phyloP scores from a whole-genome alignment of 352 stramenopile species.

The Phytophthora chlamydospora region DNA sequence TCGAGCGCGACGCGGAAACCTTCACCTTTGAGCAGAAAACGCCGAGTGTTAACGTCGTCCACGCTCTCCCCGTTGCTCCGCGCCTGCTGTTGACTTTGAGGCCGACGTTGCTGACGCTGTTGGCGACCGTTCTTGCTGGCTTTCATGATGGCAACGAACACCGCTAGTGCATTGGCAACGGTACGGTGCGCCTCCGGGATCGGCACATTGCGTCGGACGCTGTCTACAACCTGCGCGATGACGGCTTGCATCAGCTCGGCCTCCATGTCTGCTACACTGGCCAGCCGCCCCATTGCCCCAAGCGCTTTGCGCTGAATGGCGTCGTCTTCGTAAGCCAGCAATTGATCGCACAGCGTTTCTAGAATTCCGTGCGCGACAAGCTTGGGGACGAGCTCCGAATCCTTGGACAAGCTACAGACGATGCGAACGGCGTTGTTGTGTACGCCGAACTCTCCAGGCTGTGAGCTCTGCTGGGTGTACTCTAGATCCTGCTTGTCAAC shows the following conservation, averaged over 20 bases:
- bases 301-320: slow-evolving; percentile 55
- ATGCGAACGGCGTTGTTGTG: slow-evolving; percentile 63
- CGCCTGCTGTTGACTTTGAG: slow-evolving; percentile 26
- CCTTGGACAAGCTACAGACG: slow-evolving; percentile 64
- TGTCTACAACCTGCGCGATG: slow-evolving; percentile 36
- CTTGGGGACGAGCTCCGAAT: slow-evolving; percentile 68
- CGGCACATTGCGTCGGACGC: slow-evolving; percentile 42
- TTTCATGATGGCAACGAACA: slow-evolving; percentile 56
- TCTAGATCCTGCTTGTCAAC: slow-evolving; percentile 25
- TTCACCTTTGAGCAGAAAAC: slow-evolving; percentile 42
- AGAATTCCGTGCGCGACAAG: slow-evolving; percentile 56
- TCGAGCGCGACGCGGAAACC: slow-evolving; percentile 51
- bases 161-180: slow-evolving; percentile 47
- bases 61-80: background rate
- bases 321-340: slow-evolving; percentile 42
- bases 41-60: slow-evolving; percentile 20
- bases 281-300: slow-evolving; percentile 42
- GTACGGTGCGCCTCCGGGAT: slow-evolving; percentile 40
- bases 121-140: slow-evolving; percentile 37
- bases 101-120: slow-evolving; percentile 20
- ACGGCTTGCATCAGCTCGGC: slow-evolving; percentile 15
- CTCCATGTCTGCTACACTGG: slow-evolving; percentile 23
- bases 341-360: slow-evolving; percentile 47
- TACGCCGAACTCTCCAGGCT: slow-evolving; percentile 18
- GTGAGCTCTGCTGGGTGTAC: slow-evolving; percentile 19